A percentile compares a stretch with the other conserved stretches of the same genome.
Conservation (phyloP, 2,329 filamentous ascomycete species). For the Kalmusia sp. region DNA sequence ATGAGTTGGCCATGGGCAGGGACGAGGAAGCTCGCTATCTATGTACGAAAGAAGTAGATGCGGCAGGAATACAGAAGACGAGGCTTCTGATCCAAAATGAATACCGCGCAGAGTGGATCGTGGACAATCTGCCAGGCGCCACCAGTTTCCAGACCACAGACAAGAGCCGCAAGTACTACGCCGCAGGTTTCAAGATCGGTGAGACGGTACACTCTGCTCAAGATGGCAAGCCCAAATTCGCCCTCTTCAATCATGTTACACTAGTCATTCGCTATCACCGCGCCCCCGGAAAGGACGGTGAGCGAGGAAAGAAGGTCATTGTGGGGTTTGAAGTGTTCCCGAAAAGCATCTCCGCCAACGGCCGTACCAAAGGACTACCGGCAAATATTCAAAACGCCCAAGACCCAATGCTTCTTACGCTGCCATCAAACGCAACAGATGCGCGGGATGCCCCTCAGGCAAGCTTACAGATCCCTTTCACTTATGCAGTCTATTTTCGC, state of each 20-base stretch:
- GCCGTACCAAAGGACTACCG: slow-evolving; percentile 73
- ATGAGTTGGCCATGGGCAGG: slow-evolving; percentile 78
- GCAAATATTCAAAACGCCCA: slow-evolving; percentile 68
- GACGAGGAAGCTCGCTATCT: slow-evolving; percentile 77
- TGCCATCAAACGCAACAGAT: slow-evolving; percentile 64
- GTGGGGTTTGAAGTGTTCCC: slow-evolving; percentile 91
- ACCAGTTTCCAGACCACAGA: slow-evolving; percentile 89
- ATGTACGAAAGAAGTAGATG: slow-evolving; percentile 72
- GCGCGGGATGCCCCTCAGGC: slow-evolving; percentile 63
- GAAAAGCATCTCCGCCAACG: slow-evolving; percentile 74
- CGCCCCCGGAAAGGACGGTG: slow-evolving; percentile 72
- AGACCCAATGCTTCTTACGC: slow-evolving; percentile 72
- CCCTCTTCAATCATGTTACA: slow-evolving; percentile 87
- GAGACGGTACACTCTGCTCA: slow-evolving; percentile 71
- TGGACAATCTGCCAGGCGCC: slow-evolving; percentile 87
- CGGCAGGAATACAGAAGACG: slow-evolving; percentile 70
- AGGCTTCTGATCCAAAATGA: slow-evolving; percentile 76
- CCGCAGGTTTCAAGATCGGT: slow-evolving; percentile 87
- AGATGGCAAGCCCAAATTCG: slow-evolving; percentile 70
- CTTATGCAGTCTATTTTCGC: slow-evolving; percentile 89
- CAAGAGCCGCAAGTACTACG: slow-evolving; percentile 85
- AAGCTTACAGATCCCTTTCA: slow-evolving; percentile 78
- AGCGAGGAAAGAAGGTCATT: slow-evolving; percentile 77
- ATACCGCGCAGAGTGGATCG: slow-evolving; percentile 92
- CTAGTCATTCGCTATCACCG: slow-evolving; percentile 80